Percentiles rank a stretch among this genome's conserved stretches.
Evolutionary conservation across 495 filamentous ascomycete species (phyloP).

Genomic region (Jackrogersella minutella): DNA sequence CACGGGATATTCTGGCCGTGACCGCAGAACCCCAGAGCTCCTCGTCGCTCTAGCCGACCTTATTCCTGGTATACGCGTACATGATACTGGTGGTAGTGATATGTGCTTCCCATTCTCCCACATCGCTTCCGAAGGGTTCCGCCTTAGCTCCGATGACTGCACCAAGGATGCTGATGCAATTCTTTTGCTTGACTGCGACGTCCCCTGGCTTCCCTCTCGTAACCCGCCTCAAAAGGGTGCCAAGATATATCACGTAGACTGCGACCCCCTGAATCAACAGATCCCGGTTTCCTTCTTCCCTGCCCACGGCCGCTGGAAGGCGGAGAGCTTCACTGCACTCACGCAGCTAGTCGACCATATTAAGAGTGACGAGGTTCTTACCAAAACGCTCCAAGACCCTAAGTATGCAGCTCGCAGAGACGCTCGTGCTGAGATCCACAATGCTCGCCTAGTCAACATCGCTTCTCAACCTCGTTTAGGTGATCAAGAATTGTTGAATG

Average conservation of each 20-base stretch:
- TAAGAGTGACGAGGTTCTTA: constrained; percentile 7
- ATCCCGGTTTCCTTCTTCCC: constrained; percentile 65
- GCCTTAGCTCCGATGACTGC: constrained; percentile 69
- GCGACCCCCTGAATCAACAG: constrained; percentile 75
- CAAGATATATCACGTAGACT: constrained; percentile 72
- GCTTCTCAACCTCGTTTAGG: constrained; percentile 28
- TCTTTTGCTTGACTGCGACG: constrained; percentile 77
- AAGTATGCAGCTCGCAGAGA: constrained; percentile 25
- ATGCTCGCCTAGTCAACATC: constrained; percentile 24
- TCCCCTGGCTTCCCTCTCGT: constrained; percentile 74
- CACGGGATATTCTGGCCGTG: constrained; percentile 73
- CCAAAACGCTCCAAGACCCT: constrained; percentile 10
- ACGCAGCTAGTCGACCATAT: constrained; percentile 45
- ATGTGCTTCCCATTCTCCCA: constrained; percentile 80
- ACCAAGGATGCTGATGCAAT: constrained; percentile 77
- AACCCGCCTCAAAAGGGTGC: constrained; percentile 57
- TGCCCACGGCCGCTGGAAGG: constrained; percentile 48
- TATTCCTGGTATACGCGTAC: constrained; percentile 70
- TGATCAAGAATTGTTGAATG: constrained; percentile 21
- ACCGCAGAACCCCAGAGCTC: constrained; percentile 63
- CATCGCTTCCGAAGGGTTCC: constrained; percentile 67
- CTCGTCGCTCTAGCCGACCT: constrained; percentile 69
- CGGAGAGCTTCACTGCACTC: constrained; percentile 49
- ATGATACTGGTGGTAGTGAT: constrained; percentile 78
- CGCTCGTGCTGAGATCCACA: constrained; percentile 20